These are phyloP conservation scores for Scleromitrula shiraiana DNA, from an alignment of 2,329 filamentous ascomycete species.

Conservation along the genomic window DNA sequence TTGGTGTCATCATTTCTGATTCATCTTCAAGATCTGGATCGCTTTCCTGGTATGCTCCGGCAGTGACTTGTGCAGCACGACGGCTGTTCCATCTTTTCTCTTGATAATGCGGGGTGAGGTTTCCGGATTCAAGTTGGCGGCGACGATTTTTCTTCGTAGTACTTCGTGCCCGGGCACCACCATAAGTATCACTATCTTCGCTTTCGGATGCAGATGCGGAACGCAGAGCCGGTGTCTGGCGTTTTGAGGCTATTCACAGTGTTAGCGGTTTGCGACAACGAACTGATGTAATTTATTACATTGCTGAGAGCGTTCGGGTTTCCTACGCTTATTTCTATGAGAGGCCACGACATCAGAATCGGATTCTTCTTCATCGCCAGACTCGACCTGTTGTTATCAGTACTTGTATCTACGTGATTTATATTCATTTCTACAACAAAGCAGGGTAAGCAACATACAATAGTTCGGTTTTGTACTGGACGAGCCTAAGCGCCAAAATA, in stretches of 20 bases:
- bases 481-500: conserved; percentile 36
- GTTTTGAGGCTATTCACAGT: conserved; percentile 46
- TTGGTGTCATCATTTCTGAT: conserved; percentile 55
- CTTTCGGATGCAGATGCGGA: conserved; percentile 59
- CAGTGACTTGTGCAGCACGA: conserved; percentile 65
- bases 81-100: conserved; percentile 91
- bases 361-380: conserved; percentile 52
- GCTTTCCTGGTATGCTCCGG: conserved; percentile 57
- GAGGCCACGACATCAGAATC: conserved; percentile 65
- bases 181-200: conserved; percentile 66
- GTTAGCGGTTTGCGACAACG: conserved; percentile 16
- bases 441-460: conserved; percentile 38
- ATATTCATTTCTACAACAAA: background rate
- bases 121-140: conserved; percentile 58
- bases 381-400: conserved; percentile 42
- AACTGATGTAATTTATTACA: conserved; percentile 39
- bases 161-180: conserved; percentile 62
- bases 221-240: conserved; percentile 46
- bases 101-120: conserved; percentile 56
- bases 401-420: conserved; percentile 10
- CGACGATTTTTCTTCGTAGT: conserved; percentile 71
- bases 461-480: conserved; percentile 44
- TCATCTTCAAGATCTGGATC: conserved; percentile 59
- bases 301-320: conserved; percentile 55
- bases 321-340: conserved; percentile 55